Evolutionary conservation across 108 stramenopile genomes (phyloP), one percentile per base, ranked within the genome.

Genomic region (Craspedostauros australis): DNA sequence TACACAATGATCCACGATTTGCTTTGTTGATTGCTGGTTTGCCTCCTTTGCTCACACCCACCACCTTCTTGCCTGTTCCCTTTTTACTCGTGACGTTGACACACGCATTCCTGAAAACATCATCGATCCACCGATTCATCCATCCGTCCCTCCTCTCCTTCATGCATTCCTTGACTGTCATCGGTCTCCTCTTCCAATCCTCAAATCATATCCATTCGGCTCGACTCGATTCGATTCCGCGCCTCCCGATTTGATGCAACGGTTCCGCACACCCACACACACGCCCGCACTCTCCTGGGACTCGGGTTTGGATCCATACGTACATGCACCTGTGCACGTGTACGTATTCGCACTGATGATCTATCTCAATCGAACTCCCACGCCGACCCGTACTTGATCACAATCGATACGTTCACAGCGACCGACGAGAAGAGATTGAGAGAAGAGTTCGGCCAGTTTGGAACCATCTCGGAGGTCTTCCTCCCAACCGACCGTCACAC

Each of bases 401-500:
- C 34, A n/a, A n/a, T n/a, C n/a, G n/a, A n/a, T n/a, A n/a, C n/a
- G 44, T 62, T 41, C 29, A 25, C 37, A 78, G 77, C 77, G 23
- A 80, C 83, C n/a, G 74, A 73, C 53, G 88, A 94, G 45, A 48
- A 62, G 32, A 64, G 76, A 6, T 65, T 94, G 49, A 70, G 82
- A 39, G 54, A 66, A 32, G 80, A 69, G 21, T 94, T 94, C 46
- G 47, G 59, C 14, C 66, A 82, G 38, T 87, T 84, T 43, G 92
- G 92, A 53, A 69, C 76, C 11, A 80, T 95, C 30, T 78, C 70
- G n/a, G 88, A 88, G 47, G 74, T 89, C 55, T 82, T 83, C 38
- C 54, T 95, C 32, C 90, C 92, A 11, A 70, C 59, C 11, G 82
- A 93, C 50, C 88, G 85, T 33, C 70, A 64, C 9, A 84, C 93